A percentile compares a stretch with the other conserved stretches of the same genome.
phyloP scores from a whole-genome alignment of 306 rosid species.

The Abrus pulchellus region DNA sequence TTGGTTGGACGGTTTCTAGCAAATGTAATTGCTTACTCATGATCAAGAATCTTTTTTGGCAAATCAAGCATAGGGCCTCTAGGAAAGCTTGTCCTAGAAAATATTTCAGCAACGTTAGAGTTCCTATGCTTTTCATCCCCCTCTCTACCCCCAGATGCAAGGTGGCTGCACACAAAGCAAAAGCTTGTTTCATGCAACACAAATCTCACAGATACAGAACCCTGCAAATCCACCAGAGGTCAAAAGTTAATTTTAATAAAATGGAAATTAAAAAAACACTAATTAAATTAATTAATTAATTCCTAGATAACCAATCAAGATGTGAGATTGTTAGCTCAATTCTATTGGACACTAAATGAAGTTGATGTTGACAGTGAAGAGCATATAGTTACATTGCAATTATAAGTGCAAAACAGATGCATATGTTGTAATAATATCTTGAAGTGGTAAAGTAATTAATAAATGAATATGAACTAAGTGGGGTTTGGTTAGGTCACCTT shows the following conservation, averaged over 20 bases:
- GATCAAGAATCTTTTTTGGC: conserved; percentile 79
- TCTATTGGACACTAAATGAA: not conserved
- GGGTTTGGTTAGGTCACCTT: conserved; percentile 60
- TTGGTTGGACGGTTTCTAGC: conserved; percentile 53
- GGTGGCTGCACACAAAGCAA: conserved; percentile 85
- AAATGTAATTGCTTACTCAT: conserved; percentile 62
- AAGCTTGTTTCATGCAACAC: conserved; percentile 74
- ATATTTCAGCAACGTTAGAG: conserved; percentile 71
- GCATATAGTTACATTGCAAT: not conserved
- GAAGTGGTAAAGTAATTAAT: not conserved
- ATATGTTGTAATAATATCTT: no score
- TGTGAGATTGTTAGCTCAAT: not conserved
- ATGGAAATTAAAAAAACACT: not conserved
- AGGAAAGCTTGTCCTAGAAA: conserved; percentile 76
- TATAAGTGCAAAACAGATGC: not conserved
- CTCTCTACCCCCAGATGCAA: conserved; percentile 82
- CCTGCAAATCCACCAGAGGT: conserved; percentile 57
- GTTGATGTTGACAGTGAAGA: conserved; percentile 37
- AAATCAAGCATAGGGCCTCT: conserved; percentile 63
- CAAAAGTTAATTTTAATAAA: not conserved
- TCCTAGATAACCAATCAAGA: not conserved
- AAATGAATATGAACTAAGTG: not conserved
- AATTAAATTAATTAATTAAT: not conserved
- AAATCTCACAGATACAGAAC: conserved; percentile 85
- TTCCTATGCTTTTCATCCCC: conserved; percentile 77